A percentile compares a stretch with the other conserved stretches of the same genome.
These are phyloP conservation scores for Penicillium sp. DNA, from an alignment of 2,329 filamentous ascomycete species.

Conservation along the genomic window DNA sequence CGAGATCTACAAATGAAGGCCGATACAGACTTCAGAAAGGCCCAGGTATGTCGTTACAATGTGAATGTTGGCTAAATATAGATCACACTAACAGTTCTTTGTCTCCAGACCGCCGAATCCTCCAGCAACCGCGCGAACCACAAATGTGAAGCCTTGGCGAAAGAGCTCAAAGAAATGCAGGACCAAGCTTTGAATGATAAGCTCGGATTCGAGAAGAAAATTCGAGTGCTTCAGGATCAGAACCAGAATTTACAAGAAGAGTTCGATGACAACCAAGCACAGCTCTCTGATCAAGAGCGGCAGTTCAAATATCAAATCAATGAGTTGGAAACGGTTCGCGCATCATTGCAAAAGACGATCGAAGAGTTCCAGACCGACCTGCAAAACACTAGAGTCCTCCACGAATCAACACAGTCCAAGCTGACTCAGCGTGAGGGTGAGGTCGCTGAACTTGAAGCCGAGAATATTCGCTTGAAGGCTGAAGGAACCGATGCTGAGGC, in stretches of 20 bases:
- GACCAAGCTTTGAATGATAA: conserved; percentile 59
- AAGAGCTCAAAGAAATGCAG: conserved; percentile 57
- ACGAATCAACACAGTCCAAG: conserved; percentile 65
- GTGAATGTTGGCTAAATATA: background rate
- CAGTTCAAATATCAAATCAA: conserved; percentile 61
- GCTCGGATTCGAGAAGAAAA: conserved; percentile 55
- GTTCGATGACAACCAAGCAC: conserved; percentile 77
- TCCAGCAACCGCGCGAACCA: conserved; percentile 52
- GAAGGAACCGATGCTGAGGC: conserved; percentile 86
- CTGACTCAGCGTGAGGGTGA: conserved; percentile 68
- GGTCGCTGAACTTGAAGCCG: conserved; percentile 75
- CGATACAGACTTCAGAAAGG: conserved; percentile 79
- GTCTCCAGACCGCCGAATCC: conserved; percentile 52
- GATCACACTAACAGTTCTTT: background rate
- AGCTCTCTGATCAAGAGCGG: conserved; percentile 67
- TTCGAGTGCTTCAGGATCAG: conserved; percentile 64
- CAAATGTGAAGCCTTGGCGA: conserved; percentile 56
- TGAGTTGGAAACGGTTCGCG: conserved; percentile 63
- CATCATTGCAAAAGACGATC: conserved; percentile 57
- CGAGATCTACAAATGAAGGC: conserved; percentile 76
- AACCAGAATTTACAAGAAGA: conserved; percentile 77
- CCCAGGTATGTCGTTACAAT: conserved; percentile 46
- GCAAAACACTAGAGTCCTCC: conserved; percentile 57
- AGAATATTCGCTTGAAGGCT: conserved; percentile 80
- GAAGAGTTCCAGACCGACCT: conserved; percentile 54